Base-by-base conservation (phyloP, 2,329 filamentous ascomycete species). In the Septoria petroselini region DNA sequence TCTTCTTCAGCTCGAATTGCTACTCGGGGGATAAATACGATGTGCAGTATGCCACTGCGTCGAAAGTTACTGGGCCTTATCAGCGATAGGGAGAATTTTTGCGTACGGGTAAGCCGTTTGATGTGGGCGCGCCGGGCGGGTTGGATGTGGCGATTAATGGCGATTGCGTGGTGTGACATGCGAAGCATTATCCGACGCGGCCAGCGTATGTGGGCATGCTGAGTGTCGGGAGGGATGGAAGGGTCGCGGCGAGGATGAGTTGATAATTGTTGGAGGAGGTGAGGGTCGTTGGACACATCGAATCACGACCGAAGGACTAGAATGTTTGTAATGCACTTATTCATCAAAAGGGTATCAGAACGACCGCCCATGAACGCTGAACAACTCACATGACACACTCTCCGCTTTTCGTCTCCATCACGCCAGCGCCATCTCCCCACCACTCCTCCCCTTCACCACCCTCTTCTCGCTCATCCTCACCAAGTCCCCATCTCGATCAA, bases 1-100 rank as follows among this genome's bases (percentile, higher is more conserved):
- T 68, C 5, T 67, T 68, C 42, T 68, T 64, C 53, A 62, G 57
- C 3, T 53, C 49, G 4, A 57, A 65, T 15, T 68, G 65, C 54
- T 68, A 60, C 50, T 53, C 41, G 19, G 59, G 58, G 2, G 25
- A 54, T 5, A 55, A 57, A 9, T 68, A 68, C 48, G 59, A 63
- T 43, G 60, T 65, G 12, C 53, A 56, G 23, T 65, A 64, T 41
- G 63, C 64, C 15, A 61, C 57, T 8, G 59, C 62, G 1, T 38
- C 52, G 6, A 45, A 54, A 3, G 61, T 62, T 46, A 54, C 35
- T 2, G 64, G 64, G 0, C 64, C 63, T 5, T 65, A 64, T 40
- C 50, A 18, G 3, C 55, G 59, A 33, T 38, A 45, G 2, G 64
- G 63, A 3, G 47, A 50, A 7, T 43, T 67, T 1, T 62, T 65